phyloP scores from a whole-genome alignment of 768 basidiomycete genomes.

The Mycena kentingensis region DNA sequence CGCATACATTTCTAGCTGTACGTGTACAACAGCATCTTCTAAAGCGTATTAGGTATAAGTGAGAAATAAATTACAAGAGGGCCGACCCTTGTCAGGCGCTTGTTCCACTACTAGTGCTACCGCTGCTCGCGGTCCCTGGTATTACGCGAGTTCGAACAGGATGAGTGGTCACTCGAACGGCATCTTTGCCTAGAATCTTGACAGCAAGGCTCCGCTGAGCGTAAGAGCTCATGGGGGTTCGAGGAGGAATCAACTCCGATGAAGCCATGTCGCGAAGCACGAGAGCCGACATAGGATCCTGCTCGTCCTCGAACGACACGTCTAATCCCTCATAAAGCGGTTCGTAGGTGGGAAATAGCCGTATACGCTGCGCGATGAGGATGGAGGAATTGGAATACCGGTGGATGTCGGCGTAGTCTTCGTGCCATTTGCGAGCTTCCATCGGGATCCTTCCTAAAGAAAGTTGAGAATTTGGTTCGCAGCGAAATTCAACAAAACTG shows the following conservation, averaged over 20 bases:
- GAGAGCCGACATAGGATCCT: neutral
- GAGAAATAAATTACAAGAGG: no score
- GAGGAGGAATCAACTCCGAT: neutral
- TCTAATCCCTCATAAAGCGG: neutral
- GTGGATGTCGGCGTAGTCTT: conserved; percentile 2
- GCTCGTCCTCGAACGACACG: neutral
- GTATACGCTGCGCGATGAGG: conserved; percentile 2
- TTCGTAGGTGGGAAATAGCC: neutral
- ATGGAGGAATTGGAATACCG: neutral
- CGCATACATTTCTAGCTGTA: no score
- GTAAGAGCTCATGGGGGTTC: neutral
- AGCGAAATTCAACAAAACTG: neutral
- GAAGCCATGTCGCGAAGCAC: neutral
- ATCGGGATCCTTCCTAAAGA: neutral
- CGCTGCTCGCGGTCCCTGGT: neutral
- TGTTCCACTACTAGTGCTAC: neutral
- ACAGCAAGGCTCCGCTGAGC: neutral
- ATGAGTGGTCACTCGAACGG: no score
- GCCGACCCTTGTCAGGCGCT: no score
- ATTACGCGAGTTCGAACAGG: no score
- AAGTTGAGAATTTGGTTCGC: neutral
- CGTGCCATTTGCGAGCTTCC: conserved; percentile 5
- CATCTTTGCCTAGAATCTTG: neutral
- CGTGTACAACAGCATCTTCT: no score
- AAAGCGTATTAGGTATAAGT: no score